A percentile compares a stretch with the other conserved stretches of the same genome.
Conservation (phyloP, 306 rosid genomes). For the Dryas octopetala region DNA sequence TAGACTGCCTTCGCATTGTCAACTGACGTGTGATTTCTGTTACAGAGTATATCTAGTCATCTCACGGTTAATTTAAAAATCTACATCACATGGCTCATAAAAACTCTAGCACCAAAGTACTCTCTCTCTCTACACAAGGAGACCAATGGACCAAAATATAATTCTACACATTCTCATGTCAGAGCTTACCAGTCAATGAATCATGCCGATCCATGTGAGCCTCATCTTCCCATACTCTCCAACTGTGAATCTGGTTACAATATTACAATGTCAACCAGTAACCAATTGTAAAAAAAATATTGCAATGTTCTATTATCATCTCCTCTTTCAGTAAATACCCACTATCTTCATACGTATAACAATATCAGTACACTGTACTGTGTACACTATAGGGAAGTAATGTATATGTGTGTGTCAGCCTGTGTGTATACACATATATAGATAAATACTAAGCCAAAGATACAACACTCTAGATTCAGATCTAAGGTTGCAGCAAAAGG, state of each 20-base stretch:
- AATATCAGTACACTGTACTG: background rate
- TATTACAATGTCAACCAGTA: constrained; percentile 34
- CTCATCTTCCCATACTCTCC: constrained; percentile 95
- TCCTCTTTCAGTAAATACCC: background rate
- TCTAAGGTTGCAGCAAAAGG: background rate
- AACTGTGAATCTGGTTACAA: constrained; percentile 80
- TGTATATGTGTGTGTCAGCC: background rate
- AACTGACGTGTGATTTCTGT: constrained; percentile 68
- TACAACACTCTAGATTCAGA: background rate
- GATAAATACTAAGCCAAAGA: background rate
- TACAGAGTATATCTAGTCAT: constrained; percentile 12
- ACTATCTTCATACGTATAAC: background rate
- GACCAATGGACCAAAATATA: background rate
- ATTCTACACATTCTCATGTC: constrained; percentile 8
- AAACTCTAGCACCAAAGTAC: constrained; percentile 4
- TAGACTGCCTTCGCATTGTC: constrained; percentile 81
- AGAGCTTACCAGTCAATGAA: constrained; percentile 59
- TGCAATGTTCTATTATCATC: background rate
- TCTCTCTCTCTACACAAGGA: background rate
- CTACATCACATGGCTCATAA: background rate
- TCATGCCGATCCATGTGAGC: constrained; percentile 73
- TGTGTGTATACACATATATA: background rate
- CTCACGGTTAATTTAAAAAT: background rate
- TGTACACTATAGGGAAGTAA: too few relatives aligned
- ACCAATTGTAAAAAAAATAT: background rate